Conservation (phyloP, 192 early-diverging fungal species). For the Allomyces macrogynus region DNA sequence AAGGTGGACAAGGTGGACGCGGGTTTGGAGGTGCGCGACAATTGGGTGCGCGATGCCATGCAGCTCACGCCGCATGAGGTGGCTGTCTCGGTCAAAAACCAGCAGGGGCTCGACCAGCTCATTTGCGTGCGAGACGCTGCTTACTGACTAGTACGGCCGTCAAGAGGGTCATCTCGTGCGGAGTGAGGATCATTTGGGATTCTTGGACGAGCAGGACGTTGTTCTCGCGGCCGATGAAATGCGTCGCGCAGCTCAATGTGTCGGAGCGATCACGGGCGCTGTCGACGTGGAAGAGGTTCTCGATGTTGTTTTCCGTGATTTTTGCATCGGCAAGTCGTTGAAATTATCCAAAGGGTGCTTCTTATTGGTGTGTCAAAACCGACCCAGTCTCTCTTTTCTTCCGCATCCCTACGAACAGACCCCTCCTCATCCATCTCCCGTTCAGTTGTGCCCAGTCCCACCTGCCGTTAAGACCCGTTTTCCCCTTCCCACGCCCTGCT, state of each 20-base stretch:
- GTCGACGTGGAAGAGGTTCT: conserved; percentile 54
- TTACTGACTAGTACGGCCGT: conserved; percentile 10
- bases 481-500: too few species aligned
- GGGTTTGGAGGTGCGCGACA: neutral
- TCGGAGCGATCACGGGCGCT: conserved; percentile 51
- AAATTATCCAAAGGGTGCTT: too few species aligned
- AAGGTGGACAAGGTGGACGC: conserved; percentile 26
- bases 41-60: neutral
- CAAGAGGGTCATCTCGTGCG: neutral
- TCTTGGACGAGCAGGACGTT: conserved; percentile 18
- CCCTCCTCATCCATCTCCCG: too few species aligned
- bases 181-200: neutral
- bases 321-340: neutral
- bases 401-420: too few species aligned
- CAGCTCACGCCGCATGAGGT: conserved; percentile 4
- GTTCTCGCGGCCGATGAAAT: conserved; percentile 58
- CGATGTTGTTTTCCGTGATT: conserved; percentile 39
- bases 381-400: too few species aligned
- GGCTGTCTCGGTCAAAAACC: conserved; percentile 11
- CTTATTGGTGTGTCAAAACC: too few species aligned
- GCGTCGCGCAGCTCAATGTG: conserved; percentile 30
- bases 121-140: conserved; percentile 8
- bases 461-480: too few species aligned
- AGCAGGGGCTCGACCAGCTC: conserved; percentile 11
- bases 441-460: too few species aligned